Evolutionary conservation across 2,329 filamentous ascomycete genomes (phyloP), one percentile per base, ranked within the genome.

Genomic region (Cladophialophora exuberans): DNA sequence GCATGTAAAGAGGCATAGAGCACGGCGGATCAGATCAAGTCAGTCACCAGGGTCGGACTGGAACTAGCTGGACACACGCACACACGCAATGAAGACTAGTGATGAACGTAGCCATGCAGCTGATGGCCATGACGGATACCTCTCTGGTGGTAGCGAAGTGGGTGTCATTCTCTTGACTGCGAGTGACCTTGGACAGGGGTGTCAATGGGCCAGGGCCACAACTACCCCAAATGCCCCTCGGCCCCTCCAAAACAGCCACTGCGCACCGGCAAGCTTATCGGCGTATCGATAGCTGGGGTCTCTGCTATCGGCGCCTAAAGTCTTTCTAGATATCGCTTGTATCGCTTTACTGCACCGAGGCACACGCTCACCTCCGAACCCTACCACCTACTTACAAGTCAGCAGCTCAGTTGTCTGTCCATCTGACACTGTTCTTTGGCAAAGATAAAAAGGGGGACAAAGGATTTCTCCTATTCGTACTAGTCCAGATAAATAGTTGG

Each of bases 1-100:
- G n/a, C n/a, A n/a, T n/a, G n/a, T n/a, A n/a, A n/a, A n/a, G 46
- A 38, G 33, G n/a, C 28, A 9, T 31, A 33, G 30, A 38, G 22
- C 33, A 39, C 30, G 46, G 22, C 35, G n/a, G n/a, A 39, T 28
- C 20, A 36, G 33, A 49, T 31, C 35, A 49, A 49, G 26, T 35
- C 26, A 26, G 35, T 31, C 7, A 13, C 25, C 10, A 49, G 39
- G 35, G 7, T 28, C 31, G 46, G 36, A n/a, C 46, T 26, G 42
- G 69, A 49, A 30, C 33, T 20, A 26, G 18, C n/a, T n/a, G n/a
- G 35, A 26, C 18, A 28, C n/a, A 18, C 11, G 48, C 10, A 3
- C 10, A 47, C 39, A 43, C 49, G 54, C 52, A 49, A 35, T 44
- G 17, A 30, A 44, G 28, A 33, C 39, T 35, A 43, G 39, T 26